Percentiles rank a stretch among this genome's conserved stretches.
Conservation (phyloP, 768 basidiomycete genomes). For the Russula ochroleuca region DNA sequence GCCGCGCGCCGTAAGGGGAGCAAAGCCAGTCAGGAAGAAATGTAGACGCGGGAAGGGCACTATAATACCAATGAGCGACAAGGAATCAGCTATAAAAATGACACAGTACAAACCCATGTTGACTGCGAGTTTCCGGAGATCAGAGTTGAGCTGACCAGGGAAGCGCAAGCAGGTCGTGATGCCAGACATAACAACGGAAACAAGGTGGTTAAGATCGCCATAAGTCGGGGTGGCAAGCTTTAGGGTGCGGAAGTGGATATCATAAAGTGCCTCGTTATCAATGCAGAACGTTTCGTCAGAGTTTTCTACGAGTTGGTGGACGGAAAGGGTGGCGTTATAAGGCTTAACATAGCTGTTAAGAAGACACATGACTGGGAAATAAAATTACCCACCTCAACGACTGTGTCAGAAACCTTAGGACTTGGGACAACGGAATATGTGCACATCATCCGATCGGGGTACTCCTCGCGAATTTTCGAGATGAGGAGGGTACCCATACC, state of each 20-base stretch:
- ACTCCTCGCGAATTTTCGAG: constrained; percentile 98
- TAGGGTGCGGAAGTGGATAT: constrained; percentile 97
- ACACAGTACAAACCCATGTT: constrained; percentile 81
- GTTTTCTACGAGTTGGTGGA: constrained; percentile 99
- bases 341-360: constrained; percentile 46
- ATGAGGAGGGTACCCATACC: constrained; percentile 99
- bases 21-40: constrained; percentile 98
- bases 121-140: constrained; percentile 95
- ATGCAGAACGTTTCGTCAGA: constrained; percentile 99
- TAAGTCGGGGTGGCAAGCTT: constrained; percentile 95
- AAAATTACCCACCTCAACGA: constrained; percentile 67
- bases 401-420: constrained; percentile 97
- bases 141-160: constrained; percentile 99
- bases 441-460: constrained; percentile 99
- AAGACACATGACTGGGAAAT: background rate
- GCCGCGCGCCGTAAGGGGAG: constrained; percentile 89
- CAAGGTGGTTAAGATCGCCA: constrained; percentile 96
- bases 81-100: background rate
- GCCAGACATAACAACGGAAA: constrained; percentile 97
- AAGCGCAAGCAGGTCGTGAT: constrained; percentile 98
- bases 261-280: constrained; percentile 98
- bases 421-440: constrained; percentile 98
- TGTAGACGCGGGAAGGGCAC: constrained; percentile 99
- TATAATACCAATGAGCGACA: constrained; percentile 32
- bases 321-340: constrained; percentile 97